Evolutionary conservation across 192 early-diverging fungal species (phyloP), one percentile per base, ranked within the genome.

Genomic region (Coemansia brasiliensis): DNA sequence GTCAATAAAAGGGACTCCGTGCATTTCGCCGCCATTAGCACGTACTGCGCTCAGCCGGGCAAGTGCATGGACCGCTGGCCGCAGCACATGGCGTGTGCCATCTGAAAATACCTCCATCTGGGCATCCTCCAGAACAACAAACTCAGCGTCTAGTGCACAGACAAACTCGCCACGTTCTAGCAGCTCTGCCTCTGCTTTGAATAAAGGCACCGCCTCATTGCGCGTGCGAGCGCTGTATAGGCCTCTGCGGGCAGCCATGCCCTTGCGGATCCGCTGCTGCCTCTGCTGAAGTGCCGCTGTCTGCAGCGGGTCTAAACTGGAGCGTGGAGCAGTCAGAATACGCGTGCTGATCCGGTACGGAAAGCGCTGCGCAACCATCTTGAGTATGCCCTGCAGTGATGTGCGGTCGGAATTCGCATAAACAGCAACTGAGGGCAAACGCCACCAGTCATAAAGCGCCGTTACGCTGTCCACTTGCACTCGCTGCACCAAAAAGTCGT

Each of bases 21-120:
- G 84, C 29, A 87, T 56, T 0, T 82, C 76, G 0, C 89, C 91
- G 12, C 83, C 86, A 18, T 83, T 72, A 0, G 94, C 95, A 3
- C 95, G 86, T 17, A 98, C 66, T 0, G 97, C 90, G 46, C 90
- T 93, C 15, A 99, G 92, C 9, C 96, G 84, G 1, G 95, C 96
- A 37, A 99, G 69, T 22, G 83, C 84, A 42, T 94, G 83, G 17
- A 88, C 83, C 39, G 87, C 85, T 5, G 96, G 95, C 5, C 91
- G 83, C 39, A 92, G 80, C 17, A 94, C 48, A 5, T 87, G 87
- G 53, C 86, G 86, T 5, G 95, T 94, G 32, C 96, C 96, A 59
- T 98, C 96, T 44, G 91, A 93, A 21, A 90, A 82, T 35, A 95
- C 86, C 60, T 97, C 96, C 4, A 87, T 89, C 42, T 94, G 90